Base-by-base conservation (phyloP, 2,329 filamentous ascomycete species). In the Colletotrichum acutatum region DNA sequence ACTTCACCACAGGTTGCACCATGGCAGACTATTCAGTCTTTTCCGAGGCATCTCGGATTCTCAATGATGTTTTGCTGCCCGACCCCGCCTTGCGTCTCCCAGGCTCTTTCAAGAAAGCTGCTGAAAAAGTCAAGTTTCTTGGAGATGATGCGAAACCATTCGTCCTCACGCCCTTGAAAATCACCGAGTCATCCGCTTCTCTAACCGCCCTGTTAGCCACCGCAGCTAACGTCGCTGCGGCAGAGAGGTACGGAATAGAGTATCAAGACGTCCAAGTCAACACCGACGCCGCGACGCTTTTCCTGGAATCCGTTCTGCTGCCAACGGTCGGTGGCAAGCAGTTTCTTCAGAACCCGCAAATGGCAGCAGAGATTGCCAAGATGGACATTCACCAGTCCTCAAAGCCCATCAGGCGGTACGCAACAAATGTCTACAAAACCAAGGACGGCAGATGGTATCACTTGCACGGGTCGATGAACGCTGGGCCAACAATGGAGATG, bases 101-200 rank as follows among this genome's bases (percentile, higher is more conserved):
- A 4, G 0, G 16, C 1, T 54, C 62, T 4, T 71, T 71, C 26
- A 60, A 19, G 37, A 56, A 66, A 1, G 68, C 68, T 1, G 62
- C 62, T 24, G 42, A 56, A 34, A 71, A 71, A 12, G 26, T 70
- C 30, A 66, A 66, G 26, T 60, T 66, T 4, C 37, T 60, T 8
- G 37, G 22, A 49, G 37, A 32, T 26, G 69, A 72, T 14, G 52
- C 60, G 64, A 76, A 80, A 71, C 62, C 54, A 2, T 62, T 74
- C 37, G 54, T 61, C 5, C 61, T 72, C 68, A 73, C 34, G 82
- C 86, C 76, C 82, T 86, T 76, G 82, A 86, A 24, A 80, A 82
- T 61, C 76, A 87, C 22, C 83, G 86, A 78, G 80, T 86, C 76
- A 82, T 84, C 81, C 83, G 83, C 22, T 71, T 80, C 61, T 4